These are phyloP conservation scores for Coccomyxa sp. DNA, from an alignment of 139 green algal genomes.

Conservation along the genomic window DNA sequence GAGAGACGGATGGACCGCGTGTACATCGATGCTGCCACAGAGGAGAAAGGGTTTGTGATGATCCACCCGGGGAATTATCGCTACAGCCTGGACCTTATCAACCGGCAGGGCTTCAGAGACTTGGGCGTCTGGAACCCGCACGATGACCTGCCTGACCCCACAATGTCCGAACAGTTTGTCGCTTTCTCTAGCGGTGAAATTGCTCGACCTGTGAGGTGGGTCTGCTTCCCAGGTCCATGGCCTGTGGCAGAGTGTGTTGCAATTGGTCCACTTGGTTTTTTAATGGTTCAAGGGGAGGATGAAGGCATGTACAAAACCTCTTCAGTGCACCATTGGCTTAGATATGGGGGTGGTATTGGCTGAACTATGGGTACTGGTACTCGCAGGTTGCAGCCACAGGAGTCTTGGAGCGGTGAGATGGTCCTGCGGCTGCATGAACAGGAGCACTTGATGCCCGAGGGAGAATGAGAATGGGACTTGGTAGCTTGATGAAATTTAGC, in stretches of 20 bases:
- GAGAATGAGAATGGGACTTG: not conserved
- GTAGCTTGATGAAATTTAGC: too few species aligned
- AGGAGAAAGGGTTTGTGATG: not conserved
- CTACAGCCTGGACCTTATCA: not conserved
- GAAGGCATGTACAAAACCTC: too few species aligned
- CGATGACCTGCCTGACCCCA: not conserved
- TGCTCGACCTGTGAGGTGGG: conserved; percentile 21
- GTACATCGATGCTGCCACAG: not conserved
- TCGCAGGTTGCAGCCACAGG: conserved; percentile 24
- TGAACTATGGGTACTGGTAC: too few species aligned
- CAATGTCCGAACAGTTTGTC: conserved; percentile 13
- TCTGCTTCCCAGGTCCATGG: not conserved
- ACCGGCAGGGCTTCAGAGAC: not conserved
- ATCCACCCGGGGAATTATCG: not conserved
- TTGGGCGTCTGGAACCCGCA: not conserved
- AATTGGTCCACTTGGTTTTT: too few species aligned
- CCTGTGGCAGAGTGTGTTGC: not conserved
- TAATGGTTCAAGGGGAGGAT: too few species aligned
- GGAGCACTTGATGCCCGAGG: not conserved
- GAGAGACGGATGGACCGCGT: not conserved
- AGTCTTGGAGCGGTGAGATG: conserved; percentile 34
- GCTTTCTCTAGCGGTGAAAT: conserved; percentile 9
- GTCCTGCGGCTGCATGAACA: conserved; percentile 24
- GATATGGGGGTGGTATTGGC: too few species aligned
- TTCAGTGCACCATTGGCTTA: too few species aligned